Percentiles rank a stretch among this genome's conserved stretches.
Conservation (phyloP, 2,329 filamentous ascomycete genomes). For the Claviceps quebecensis region DNA sequence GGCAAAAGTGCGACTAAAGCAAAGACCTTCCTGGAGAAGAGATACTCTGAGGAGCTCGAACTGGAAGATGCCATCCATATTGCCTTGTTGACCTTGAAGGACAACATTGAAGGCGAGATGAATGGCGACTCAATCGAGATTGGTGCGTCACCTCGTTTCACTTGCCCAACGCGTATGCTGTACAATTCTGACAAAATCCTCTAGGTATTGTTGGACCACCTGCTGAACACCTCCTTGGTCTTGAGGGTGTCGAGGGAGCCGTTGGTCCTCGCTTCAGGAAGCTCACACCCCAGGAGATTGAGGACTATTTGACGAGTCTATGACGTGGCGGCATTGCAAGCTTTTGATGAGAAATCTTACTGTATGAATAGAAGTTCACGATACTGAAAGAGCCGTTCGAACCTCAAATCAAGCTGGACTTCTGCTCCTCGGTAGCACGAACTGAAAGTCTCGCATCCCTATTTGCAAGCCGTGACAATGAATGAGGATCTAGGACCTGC, state of each 20-base stretch:
- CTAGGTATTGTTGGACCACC: conserved; percentile 88
- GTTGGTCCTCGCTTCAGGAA: conserved; percentile 83
- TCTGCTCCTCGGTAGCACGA: not conserved
- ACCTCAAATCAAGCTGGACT: not conserved
- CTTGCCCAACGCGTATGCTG: not conserved
- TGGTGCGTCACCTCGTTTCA: conserved; percentile 38
- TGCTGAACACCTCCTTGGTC: conserved; percentile 81
- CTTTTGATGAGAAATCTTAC: conserved; percentile 16
- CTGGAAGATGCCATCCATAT: conserved; percentile 98
- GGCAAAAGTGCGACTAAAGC: conserved; percentile 97
- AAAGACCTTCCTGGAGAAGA: conserved; percentile 98
- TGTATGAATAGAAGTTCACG: conserved; percentile 34
- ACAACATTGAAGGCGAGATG: conserved; percentile 99
- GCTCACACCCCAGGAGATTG: conserved; percentile 93
- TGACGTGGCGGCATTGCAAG: conserved; percentile 31
- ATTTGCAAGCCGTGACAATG: conserved; percentile 21
- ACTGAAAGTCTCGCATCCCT: not conserved
- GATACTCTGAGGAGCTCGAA: conserved; percentile 94
- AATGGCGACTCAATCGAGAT: conserved; percentile 98
- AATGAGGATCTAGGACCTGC: conserved; percentile 38
- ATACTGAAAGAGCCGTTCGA: conserved; percentile 17
- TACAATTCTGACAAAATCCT: conserved; percentile 7
- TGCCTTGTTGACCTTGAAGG: conserved; percentile 90
- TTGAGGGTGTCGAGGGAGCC: conserved; percentile 76
- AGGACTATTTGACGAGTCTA: conserved; percentile 98